Evolutionary conservation across 2,329 filamentous ascomycete species (phyloP), one percentile per base, ranked within the genome.

Genomic region (Pseudohalonectria lignicola): DNA sequence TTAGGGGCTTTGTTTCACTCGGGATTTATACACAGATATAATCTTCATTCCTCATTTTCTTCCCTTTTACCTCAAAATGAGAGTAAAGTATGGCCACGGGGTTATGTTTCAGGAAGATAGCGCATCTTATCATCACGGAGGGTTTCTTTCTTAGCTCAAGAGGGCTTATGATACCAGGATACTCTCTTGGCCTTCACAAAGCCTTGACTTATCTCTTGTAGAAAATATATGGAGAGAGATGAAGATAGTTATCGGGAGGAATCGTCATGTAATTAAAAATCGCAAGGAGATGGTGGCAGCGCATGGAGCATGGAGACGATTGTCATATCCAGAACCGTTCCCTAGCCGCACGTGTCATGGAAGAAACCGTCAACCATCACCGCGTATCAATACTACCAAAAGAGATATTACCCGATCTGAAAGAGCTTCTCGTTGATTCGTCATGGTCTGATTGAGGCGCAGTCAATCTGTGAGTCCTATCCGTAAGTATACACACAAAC

Each of bases 1-100:
- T 12, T 12, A 7, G 7, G 23, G 23, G 12, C 23, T 26, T 26
- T 12, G 23, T 12, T 12, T 26, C n/a, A 33, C 25, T n/a, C 16
- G 34, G 17, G 34, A 28, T 28, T 10, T 29, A 36, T 36, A 29
- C 29, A 36, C 34, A 36, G 16, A 29, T 21, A 16, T 35, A 10
- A 11, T 28, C 25, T 17, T 28, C 29, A 16, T 26, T 7, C 23
- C 23, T 26, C 23, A 26, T 26, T 26, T 26, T 12, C 23, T 26
- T 26, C 23, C 23, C 12, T 26, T 26, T 12, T 26, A 26, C 23
- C 23, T 26, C 12, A 7, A 12, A 12, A 26, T 26, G 23, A 26
- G 23, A 26, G 23, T 8, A 8, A 26, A 26, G 12, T 26, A 26
- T 26, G 23, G 23, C 23, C 12, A 26, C 23, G 23, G 23, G 7